phyloP scores from a whole-genome alignment of 2,329 filamentous ascomycete species.

The Aspergillus jensenii region DNA sequence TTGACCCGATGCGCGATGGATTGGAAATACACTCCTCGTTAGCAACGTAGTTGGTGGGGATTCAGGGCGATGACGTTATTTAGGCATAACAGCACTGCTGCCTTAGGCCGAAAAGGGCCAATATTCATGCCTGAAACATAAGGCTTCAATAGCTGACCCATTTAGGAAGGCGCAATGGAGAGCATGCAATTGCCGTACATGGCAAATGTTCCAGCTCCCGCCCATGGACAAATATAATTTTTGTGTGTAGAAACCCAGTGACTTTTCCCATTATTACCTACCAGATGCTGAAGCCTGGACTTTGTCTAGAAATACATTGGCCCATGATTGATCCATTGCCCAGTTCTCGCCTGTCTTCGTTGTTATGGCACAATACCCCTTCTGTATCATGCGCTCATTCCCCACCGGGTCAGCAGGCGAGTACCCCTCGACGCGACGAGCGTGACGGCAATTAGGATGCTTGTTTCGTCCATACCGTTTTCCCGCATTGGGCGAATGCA shows the following conservation, averaged over 20 bases:
- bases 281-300: not conserved
- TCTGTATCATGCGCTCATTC: not conserved
- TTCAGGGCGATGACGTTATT: not conserved
- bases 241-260: not conserved
- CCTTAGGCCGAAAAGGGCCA: not conserved
- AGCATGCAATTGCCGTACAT: not conserved
- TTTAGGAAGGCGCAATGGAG: not conserved
- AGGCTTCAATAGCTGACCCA: not conserved
- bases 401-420: not conserved
- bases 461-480: not conserved
- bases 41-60: not conserved
- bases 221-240: not conserved
- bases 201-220: not conserved
- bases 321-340: not conserved
- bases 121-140: not conserved
- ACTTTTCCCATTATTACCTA: not conserved
- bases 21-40: not conserved
- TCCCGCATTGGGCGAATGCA: not conserved
- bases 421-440: not conserved
- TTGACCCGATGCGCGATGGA: not conserved
- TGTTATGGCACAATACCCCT: not conserved
- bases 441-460: not conserved
- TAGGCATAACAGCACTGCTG: not conserved
- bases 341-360: not conserved
- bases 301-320: not conserved